Evolutionary conservation across 2,329 filamentous ascomycete genomes (phyloP), one percentile per base, ranked within the genome.

Genomic region (Penicillium psychrosexuale): DNA sequence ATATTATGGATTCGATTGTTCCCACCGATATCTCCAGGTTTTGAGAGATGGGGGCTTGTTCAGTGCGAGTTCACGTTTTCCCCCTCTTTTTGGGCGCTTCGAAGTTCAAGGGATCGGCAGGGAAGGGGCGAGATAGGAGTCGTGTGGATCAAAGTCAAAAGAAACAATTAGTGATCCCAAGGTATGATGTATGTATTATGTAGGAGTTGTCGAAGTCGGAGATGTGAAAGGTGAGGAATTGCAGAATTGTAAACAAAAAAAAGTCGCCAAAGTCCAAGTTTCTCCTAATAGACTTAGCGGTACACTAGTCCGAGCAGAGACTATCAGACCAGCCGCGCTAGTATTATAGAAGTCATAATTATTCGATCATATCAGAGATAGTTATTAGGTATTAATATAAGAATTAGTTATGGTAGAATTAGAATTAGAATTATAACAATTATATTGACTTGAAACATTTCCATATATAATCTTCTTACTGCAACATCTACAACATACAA

Each of bases 1-100:
- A 62, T 61, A 47, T 50, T 64, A 58, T 57, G 53, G 19, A 34
- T 50, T 46, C 38, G 24, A 36, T 48, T 30, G 37, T 42, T 47
- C 24, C 15, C 22, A 17, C 51, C 22, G 37, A 44, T 34, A 19
- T 33, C 47, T 48, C 37, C 37, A 36, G 22, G 46, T 38, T 38
- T 54, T 46, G 40, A 49, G 42, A 47, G 40, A 46, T 13, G 31
- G 36, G 3, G n/a, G 38, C 45, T 59, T 49, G 47, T 50, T 56
- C 46, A 40, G 47, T 40, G 36, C 47, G 28, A 43, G 37, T 53
- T 34, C 31, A 28, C 36, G 22, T 11, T 44, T 42, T 15, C 56
- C 60, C 61, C 57, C 56, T 58, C 56, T 60, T 63, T 61, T 61
- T 60, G 36, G 52, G 47, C 53, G 53, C 48, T 43, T 61, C 42